phyloP scores from a whole-genome alignment of 768 basidiomycete species.

The Udeniomyces megalosporus region DNA sequence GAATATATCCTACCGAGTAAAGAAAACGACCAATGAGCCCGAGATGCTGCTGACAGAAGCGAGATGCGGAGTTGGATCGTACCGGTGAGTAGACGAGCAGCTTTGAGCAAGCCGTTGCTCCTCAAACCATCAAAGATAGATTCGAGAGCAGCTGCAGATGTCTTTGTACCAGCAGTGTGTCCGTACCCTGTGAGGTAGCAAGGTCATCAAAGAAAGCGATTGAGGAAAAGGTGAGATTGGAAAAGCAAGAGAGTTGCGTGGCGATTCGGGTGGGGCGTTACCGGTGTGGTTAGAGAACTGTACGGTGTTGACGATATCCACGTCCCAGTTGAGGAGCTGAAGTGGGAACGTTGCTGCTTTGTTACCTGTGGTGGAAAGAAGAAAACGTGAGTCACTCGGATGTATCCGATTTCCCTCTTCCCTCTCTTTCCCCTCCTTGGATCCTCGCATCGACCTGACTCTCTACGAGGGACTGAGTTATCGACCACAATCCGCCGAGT shows the following conservation, averaged over 20 bases:
- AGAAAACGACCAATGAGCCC: neutral
- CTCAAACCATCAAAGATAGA: conserved; percentile 59
- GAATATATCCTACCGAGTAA: conserved; percentile 74
- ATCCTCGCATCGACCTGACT: too few species aligned
- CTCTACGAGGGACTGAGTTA: neutral
- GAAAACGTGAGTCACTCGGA: neutral
- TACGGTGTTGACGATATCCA: conserved; percentile 72
- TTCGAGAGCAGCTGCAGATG: conserved; percentile 58
- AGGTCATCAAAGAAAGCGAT: neutral
- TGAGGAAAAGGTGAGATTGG: neutral
- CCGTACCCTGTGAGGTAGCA: conserved; percentile 53
- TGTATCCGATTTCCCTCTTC: neutral
- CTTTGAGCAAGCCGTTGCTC: conserved; percentile 53
- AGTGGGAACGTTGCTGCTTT: conserved; percentile 47
- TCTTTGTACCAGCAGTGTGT: conserved; percentile 58
- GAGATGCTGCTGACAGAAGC: neutral
- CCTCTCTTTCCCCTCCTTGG: too few species aligned
- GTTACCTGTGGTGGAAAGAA: conserved; percentile 26
- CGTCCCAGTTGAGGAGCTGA: conserved; percentile 68
- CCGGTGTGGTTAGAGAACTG: conserved; percentile 91
- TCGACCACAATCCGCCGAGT: neutral
- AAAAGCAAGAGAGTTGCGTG: neutral
- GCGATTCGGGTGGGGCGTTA: conserved; percentile 25
- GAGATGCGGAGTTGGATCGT: conserved; percentile 8
- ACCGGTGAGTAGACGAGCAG: conserved; percentile 68